Evolutionary conservation across 1,139 yeast species (phyloP).

Genomic region (Taiozyma sp.): DNA sequence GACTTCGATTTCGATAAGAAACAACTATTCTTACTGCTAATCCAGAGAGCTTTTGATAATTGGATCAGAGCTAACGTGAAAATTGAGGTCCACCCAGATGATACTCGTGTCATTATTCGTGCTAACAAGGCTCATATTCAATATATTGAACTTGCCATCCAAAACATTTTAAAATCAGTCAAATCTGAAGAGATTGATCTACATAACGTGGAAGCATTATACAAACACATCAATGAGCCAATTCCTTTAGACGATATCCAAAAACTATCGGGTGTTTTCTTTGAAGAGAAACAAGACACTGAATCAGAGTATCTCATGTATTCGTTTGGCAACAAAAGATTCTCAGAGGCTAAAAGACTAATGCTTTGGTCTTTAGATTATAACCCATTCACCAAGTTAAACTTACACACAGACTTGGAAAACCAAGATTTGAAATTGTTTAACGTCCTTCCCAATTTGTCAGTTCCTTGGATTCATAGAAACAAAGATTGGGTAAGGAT

Average conservation of each 20-base stretch:
- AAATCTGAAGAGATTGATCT: constrained; percentile 31
- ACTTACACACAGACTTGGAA: constrained; percentile 8
- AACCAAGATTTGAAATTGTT: constrained; percentile 8
- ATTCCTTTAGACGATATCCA: constrained; percentile 21
- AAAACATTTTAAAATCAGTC: constrained; percentile 33
- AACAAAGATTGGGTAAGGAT: constrained; percentile 17
- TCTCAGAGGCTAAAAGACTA: constrained; percentile 19
- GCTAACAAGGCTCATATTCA: constrained; percentile 27
- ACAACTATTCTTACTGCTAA: constrained; percentile 33
- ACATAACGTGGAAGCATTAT: constrained; percentile 15
- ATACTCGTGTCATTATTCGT: constrained; percentile 27
- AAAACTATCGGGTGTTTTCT: constrained; percentile 19
- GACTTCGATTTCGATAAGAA: constrained; percentile 34
- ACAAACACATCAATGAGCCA: constrained; percentile 3
- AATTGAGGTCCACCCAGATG: constrained; percentile 32
- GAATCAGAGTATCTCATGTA: constrained; percentile 13
- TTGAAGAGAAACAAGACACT: constrained; percentile 10
- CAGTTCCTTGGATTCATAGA: constrained; percentile 23
- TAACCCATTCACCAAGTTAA: constrained; percentile 16
- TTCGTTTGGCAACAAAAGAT: constrained; percentile 13
- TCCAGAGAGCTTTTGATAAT: constrained; percentile 32
- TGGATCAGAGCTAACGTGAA: constrained; percentile 36
- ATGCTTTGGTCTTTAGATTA: constrained; percentile 22
- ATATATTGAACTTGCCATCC: constrained; percentile 32
- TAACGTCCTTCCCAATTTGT: constrained; percentile 10